A percentile compares a stretch with the other conserved stretches of the same genome.
Evolutionary conservation across 1,139 yeast species (phyloP).

Genomic region (Saccharomyces hybrid): DNA sequence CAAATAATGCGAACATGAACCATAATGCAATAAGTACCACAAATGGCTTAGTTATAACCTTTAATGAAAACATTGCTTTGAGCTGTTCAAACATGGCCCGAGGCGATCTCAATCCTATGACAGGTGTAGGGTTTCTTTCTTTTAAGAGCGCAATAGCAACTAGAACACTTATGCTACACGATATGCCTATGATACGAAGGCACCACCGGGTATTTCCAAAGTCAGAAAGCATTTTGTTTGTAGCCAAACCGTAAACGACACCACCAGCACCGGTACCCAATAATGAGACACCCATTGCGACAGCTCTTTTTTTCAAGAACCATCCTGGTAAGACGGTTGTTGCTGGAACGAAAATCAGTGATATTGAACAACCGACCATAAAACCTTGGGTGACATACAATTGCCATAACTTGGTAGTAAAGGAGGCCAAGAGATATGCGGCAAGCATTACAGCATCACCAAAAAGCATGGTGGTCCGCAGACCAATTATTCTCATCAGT

Average conservation of each 20-base stretch:
- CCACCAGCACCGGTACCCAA: slow-evolving; percentile 60
- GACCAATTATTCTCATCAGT: slow-evolving; percentile 34
- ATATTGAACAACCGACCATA: slow-evolving; percentile 52
- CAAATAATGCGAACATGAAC: slow-evolving; percentile 49
- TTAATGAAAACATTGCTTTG: slow-evolving; percentile 7
- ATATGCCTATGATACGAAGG: slow-evolving; percentile 48
- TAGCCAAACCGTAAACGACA: slow-evolving; percentile 36
- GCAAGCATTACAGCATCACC: slow-evolving; percentile 48
- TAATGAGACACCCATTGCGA: slow-evolving; percentile 48
- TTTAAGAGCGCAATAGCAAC: slow-evolving; percentile 39
- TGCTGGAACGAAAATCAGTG: slow-evolving; percentile 54
- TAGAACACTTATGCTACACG: slow-evolving; percentile 33
- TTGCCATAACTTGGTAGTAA: slow-evolving; percentile 53
- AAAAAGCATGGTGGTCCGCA: slow-evolving; percentile 35
- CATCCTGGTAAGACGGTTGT: slow-evolving; percentile 51
- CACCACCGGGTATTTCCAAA: slow-evolving; percentile 64
- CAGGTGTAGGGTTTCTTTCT: slow-evolving; percentile 38
- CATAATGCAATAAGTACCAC: slow-evolving; percentile 39
- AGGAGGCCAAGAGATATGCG: slow-evolving; percentile 59
- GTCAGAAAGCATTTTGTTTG: slow-evolving; percentile 34
- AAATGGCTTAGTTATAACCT: slow-evolving; percentile 15
- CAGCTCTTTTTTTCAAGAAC: slow-evolving; percentile 49
- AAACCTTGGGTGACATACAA: slow-evolving; percentile 65
- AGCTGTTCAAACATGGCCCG: slow-evolving; percentile 10
- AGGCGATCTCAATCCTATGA: slow-evolving; percentile 20